A percentile compares a stretch with the other conserved stretches of the same genome.
phyloP scores from a whole-genome alignment of 2,329 filamentous ascomycete species.

The Neodidymelliopsis sp. region DNA sequence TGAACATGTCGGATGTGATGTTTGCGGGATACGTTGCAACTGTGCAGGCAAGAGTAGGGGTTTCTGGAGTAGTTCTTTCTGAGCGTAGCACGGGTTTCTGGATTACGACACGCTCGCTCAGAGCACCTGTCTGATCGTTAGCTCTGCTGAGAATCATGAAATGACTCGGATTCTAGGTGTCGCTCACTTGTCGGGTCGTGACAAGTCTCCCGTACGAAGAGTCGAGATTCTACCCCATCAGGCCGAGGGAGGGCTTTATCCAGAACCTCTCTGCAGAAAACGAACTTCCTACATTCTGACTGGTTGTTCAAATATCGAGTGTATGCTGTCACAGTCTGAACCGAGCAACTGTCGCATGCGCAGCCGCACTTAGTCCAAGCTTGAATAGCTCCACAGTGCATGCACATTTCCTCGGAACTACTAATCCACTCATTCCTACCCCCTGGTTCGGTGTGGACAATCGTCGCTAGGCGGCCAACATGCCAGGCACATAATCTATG shows the following conservation, averaged over 20 bases:
- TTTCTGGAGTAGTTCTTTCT: too few relatives aligned
- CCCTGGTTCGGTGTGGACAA: slow-evolving; percentile 27
- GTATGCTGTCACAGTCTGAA: slow-evolving; percentile 37
- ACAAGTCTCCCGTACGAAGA: slow-evolving; percentile 38
- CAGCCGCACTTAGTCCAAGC: slow-evolving; percentile 38
- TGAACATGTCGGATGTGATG: not conserved
- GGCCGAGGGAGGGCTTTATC: not conserved
- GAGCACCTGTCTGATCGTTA: slow-evolving; percentile 20
- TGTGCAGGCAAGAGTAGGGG: too few relatives aligned
- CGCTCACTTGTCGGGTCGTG: slow-evolving; percentile 3
- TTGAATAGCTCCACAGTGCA: slow-evolving; percentile 44
- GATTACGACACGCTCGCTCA: slow-evolving; percentile 11
- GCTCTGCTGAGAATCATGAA: slow-evolving; percentile 10
- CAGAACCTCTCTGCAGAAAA: slow-evolving; percentile 34
- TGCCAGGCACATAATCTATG: slow-evolving; percentile 45
- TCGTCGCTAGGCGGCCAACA: slow-evolving; percentile 36
- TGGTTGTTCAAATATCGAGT: slow-evolving; percentile 42
- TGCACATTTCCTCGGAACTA: slow-evolving; percentile 38
- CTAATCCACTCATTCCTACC: slow-evolving; percentile 43
- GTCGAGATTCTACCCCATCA: slow-evolving; percentile 8
- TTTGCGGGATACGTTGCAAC: not conserved
- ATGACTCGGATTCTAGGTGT: slow-evolving; percentile 10
- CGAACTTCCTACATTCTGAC: slow-evolving; percentile 28
- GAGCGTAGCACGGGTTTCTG: slow-evolving; percentile 33
- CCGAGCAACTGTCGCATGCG: slow-evolving; percentile 42